Conservation (phyloP, 371 early-diverging fungal species). For the Chytridium lagenaria region DNA sequence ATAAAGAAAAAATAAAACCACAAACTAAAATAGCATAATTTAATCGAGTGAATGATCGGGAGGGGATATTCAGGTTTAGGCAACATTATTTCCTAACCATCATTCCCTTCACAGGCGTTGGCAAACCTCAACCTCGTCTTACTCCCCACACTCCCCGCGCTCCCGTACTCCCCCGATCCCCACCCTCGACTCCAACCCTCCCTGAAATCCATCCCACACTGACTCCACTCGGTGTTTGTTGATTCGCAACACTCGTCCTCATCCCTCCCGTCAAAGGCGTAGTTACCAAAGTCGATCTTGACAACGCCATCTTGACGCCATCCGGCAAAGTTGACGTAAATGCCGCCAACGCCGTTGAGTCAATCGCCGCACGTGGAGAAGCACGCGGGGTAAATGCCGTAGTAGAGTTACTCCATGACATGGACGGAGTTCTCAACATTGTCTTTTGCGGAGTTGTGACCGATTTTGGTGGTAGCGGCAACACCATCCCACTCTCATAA, state of each 20-base stretch:
- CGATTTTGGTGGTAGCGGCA: too few relatives aligned
- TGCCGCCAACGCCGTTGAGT: constrained; percentile 1
- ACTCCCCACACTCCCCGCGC: neutral
- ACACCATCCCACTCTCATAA: too few relatives aligned
- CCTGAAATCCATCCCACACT: constrained; percentile 1
- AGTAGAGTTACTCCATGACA: too few relatives aligned
- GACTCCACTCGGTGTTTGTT: neutral
- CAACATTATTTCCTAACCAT: too few relatives aligned
- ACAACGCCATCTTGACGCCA: too few relatives aligned
- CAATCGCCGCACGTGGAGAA: neutral
- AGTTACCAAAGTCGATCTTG: neutral
- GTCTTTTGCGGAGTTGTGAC: neutral
- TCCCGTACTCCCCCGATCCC: constrained; percentile 1
- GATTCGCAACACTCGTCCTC: neutral
- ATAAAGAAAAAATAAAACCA: too few relatives aligned
- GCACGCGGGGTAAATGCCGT: neutral
- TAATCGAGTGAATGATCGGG: too few relatives aligned
- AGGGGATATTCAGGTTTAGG: too few relatives aligned
- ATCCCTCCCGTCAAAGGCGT: neutral
- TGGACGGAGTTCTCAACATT: neutral
- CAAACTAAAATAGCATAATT: too few relatives aligned
- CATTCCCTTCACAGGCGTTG: too few relatives aligned
- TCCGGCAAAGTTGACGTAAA: neutral
- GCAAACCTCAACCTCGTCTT: too few relatives aligned
- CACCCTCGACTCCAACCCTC: neutral